Percentiles rank a stretch among this genome's conserved stretches.
phyloP scores from a whole-genome alignment of 768 basidiomycete genomes.

The Tulasnella sp. region DNA sequence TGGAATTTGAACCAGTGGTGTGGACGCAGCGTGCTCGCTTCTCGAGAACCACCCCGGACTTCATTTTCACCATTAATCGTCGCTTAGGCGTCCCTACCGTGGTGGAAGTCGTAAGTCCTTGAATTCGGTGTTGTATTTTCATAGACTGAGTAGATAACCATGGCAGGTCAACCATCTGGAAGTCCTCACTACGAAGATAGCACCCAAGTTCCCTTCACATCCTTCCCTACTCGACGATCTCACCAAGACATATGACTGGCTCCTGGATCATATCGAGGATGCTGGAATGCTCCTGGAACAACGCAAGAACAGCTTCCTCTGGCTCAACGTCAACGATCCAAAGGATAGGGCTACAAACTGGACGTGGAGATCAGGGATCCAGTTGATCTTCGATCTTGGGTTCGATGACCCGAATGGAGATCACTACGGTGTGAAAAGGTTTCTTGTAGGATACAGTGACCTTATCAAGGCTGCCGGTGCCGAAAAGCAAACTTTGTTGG shows the following conservation, averaged over 20 bases:
- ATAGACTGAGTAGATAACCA: too few species aligned
- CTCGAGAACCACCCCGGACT: neutral
- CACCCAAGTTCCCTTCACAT: neutral
- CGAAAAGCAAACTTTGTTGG: neutral
- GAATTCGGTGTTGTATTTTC: too few species aligned
- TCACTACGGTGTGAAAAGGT: neutral
- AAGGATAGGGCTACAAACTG: neutral
- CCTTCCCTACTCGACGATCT: neutral
- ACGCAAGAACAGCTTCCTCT: neutral
- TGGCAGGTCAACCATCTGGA: too few species aligned
- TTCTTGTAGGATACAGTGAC: neutral
- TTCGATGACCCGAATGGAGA: neutral
- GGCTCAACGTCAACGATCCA: neutral
- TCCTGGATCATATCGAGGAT: neutral
- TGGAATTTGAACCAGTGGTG: neutral
- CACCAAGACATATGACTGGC: neutral
- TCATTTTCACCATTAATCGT: neutral
- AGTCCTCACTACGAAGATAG: neutral
- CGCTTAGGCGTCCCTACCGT: neutral
- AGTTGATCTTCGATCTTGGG: neutral
- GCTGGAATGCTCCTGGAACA: neutral
- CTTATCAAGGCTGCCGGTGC: neutral
- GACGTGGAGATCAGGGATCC: neutral
- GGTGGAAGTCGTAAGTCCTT: neutral
- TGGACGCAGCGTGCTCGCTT: constrained; percentile 10